Evolutionary conservation across 129 eudicot species (phyloP).

Genomic region (Helichrysum umbraculigerum): DNA sequence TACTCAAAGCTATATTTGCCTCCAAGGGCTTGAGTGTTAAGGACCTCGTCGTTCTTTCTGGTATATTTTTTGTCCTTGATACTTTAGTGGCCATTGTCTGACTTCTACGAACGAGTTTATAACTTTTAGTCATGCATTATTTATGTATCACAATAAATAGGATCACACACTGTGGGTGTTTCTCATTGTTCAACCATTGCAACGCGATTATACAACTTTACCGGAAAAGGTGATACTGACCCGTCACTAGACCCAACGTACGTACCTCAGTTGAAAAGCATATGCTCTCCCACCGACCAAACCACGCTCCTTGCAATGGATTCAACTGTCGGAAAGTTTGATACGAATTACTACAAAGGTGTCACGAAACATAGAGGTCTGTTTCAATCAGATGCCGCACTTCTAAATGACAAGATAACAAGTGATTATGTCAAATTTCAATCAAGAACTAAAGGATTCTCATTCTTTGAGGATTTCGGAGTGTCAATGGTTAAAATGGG

Average conservation of each 20-base stretch:
- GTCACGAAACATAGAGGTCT: constrained; percentile 61
- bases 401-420: constrained; percentile 43
- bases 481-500: constrained; percentile 76
- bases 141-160: constrained; percentile 21
- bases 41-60: constrained; percentile 63
- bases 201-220: constrained; percentile 65
- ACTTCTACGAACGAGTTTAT: too few relatives aligned
- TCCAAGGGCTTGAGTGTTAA: constrained; percentile 51
- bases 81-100: too few relatives aligned
- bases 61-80: constrained; percentile 21
- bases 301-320: constrained; percentile 58
- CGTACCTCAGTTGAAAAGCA: constrained; percentile 35
- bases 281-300: constrained; percentile 41
- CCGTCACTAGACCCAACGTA: constrained; percentile 58
- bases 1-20: constrained; percentile 36
- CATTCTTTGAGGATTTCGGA: constrained; percentile 51
- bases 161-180: constrained; percentile 70
- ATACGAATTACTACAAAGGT: constrained; percentile 41
- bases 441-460: constrained; percentile 21
- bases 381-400: constrained; percentile 61
- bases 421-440: constrained; percentile 47
- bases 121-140: too few relatives aligned
- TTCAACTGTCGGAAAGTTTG: constrained; percentile 51
- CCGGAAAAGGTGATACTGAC: constrained; percentile 61
- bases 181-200: constrained; percentile 55